Conservation (phyloP, 768 basidiomycete species). For the Amanita pseudoporphyria region DNA sequence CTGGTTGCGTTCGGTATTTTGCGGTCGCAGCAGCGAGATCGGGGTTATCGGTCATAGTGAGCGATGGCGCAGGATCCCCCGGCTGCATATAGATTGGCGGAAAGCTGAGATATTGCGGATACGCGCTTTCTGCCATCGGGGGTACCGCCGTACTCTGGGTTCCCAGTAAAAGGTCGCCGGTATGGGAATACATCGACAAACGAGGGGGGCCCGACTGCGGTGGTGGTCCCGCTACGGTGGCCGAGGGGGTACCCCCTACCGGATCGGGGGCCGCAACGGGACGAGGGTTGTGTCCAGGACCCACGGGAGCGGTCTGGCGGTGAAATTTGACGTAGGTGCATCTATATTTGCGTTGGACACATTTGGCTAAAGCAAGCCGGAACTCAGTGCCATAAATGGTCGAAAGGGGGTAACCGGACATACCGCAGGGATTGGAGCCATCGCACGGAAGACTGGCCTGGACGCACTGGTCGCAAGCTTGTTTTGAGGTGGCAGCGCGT, state of each 20-base stretch:
- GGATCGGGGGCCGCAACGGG: conserved; percentile 15
- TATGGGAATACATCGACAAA: conserved; percentile 21
- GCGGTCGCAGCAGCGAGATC: conserved; percentile 31
- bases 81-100: conserved; percentile 13
- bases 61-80: conserved; percentile 6
- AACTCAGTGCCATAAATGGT: conserved; percentile 6
- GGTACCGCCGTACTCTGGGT: conserved; percentile 23
- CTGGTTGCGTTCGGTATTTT: conserved; percentile 39
- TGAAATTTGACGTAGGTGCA: conserved; percentile 82
- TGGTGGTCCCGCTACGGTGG: conserved; percentile 10
- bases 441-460: conserved; percentile 69
- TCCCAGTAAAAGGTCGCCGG: conserved; percentile 34
- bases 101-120: conserved; percentile 5
- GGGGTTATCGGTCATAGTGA: conserved; percentile 10
- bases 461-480: conserved; percentile 81
- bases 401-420: conserved; percentile 14
- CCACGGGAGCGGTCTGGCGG: conserved; percentile 69
- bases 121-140: conserved; percentile 17
- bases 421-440: conserved; percentile 71
- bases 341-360: conserved; percentile 54
- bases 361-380: conserved; percentile 46
- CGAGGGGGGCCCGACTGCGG: conserved; percentile 13
- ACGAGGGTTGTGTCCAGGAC: conserved; percentile 53
- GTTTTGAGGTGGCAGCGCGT: conserved; percentile 69
- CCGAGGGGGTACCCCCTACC: conserved; percentile 6